Conservation (phyloP, 2,329 filamentous ascomycete genomes). For the Helotiales sp. region DNA sequence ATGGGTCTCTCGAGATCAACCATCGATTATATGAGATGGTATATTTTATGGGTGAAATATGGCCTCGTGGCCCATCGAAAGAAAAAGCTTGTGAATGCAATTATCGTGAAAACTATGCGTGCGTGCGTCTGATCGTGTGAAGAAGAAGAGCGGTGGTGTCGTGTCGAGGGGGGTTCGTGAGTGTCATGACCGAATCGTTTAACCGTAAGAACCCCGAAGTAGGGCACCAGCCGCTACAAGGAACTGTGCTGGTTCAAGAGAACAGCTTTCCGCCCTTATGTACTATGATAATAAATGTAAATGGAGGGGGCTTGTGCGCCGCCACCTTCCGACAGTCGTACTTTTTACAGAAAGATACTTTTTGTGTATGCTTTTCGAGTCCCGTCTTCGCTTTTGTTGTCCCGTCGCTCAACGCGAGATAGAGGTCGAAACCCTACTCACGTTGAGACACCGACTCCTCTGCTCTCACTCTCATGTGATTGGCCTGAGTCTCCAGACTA, state of each 20-base stretch:
- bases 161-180: slow-evolving; percentile 4
- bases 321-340: slow-evolving; percentile 7
- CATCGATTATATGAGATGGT: not conserved
- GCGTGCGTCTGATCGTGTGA: not conserved
- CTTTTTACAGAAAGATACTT: slow-evolving; percentile 24
- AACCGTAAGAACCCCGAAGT: not conserved
- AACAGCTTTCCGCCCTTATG: slow-evolving; percentile 17
- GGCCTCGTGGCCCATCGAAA: not conserved
- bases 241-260: not conserved
- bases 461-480: slow-evolving; percentile 65
- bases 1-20: not conserved
- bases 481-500: slow-evolving; percentile 67
- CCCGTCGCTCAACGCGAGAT: not conserved
- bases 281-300: slow-evolving; percentile 8
- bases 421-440: slow-evolving; percentile 25
- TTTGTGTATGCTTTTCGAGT: slow-evolving; percentile 14
- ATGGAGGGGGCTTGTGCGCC: not conserved
- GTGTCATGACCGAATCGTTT: slow-evolving; percentile 8
- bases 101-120: slow-evolving; percentile 4
- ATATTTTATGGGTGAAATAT: not conserved
- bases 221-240: not conserved
- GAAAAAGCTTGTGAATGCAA: not conserved
- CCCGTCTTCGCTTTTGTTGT: slow-evolving; percentile 14
- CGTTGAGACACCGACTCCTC: slow-evolving; percentile 45
- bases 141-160: not conserved